Percentiles rank a stretch among this genome's conserved stretches.
phyloP scores from a whole-genome alignment of 345 rosid species.

The Streptanthus diversifolius region DNA sequence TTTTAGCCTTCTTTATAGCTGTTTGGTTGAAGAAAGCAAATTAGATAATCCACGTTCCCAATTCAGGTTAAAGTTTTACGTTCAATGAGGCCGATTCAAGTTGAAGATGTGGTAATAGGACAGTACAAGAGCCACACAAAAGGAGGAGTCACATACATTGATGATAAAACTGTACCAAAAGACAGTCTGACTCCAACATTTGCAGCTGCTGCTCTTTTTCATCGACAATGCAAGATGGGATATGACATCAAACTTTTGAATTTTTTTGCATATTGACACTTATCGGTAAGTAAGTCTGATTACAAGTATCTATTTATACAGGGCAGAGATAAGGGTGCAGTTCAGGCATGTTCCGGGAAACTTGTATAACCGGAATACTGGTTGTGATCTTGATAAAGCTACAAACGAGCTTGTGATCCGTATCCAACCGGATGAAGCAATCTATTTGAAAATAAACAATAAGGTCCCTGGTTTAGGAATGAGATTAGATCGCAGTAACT shows the following conservation, averaged over 20 bases:
- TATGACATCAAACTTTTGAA: neutral
- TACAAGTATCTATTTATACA: slow-evolving; percentile 27
- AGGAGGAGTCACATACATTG: slow-evolving; percentile 76
- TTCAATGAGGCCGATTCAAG: slow-evolving; percentile 82
- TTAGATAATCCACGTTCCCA: slow-evolving; percentile 11
- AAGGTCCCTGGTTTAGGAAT: slow-evolving; percentile 98
- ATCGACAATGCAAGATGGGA: slow-evolving; percentile 97
- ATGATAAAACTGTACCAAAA: slow-evolving; percentile 86
- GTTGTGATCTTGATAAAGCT: slow-evolving; percentile 76
- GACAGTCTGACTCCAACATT: slow-evolving; percentile 93
- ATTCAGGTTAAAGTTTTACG: slow-evolving; percentile 90
- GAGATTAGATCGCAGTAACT: slow-evolving; percentile 86
- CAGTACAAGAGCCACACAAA: slow-evolving; percentile 93
- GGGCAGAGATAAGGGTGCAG: slow-evolving; percentile 98
- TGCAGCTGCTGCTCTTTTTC: slow-evolving; percentile 97
- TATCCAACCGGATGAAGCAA: slow-evolving; percentile 98
- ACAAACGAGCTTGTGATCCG: slow-evolving; percentile 96
- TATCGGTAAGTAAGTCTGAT: neutral
- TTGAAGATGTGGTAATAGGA: slow-evolving; percentile 79
- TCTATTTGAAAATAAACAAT: slow-evolving; percentile 91
- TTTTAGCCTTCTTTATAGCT: neutral
- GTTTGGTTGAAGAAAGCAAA: slow-evolving; percentile 2
- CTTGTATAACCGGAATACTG: slow-evolving; percentile 69
- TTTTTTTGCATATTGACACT: neutral
- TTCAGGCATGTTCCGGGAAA: slow-evolving; percentile 98